Evolutionary conservation across 2,329 filamentous ascomycete species (phyloP).

Genomic region (Coniella vitis): DNA sequence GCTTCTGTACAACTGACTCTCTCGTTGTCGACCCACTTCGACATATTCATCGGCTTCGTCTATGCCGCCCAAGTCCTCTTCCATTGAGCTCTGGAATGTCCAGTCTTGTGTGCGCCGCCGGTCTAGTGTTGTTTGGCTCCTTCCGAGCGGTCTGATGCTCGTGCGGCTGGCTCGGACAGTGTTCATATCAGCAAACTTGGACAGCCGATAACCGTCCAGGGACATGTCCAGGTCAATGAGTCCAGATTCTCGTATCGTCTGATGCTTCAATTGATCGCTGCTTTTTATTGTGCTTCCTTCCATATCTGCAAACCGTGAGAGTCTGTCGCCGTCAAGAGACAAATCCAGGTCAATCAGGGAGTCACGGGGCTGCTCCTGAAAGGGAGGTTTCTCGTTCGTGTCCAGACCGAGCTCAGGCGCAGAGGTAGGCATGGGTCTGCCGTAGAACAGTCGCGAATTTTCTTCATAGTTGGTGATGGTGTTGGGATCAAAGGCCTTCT

Average conservation of each 20-base stretch:
- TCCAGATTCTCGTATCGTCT: conserved; percentile 15
- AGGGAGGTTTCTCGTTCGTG: background rate
- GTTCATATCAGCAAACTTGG: conserved; percentile 54
- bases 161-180: conserved; percentile 46
- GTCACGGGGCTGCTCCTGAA: conserved; percentile 32
- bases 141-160: conserved; percentile 42
- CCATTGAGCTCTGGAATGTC: conserved; percentile 8
- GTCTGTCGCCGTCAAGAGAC: conserved; percentile 48
- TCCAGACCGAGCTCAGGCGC: conserved; percentile 11
- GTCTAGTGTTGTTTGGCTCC: conserved; percentile 36
- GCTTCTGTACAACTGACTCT: conserved; percentile 14
- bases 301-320: conserved; percentile 54
- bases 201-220: conserved; percentile 47
- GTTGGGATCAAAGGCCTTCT: conserved; percentile 61
- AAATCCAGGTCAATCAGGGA: conserved; percentile 41
- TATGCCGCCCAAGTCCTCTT: background rate
- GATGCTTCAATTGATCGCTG: background rate
- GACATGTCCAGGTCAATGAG: conserved; percentile 59
- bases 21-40: conserved; percentile 7
- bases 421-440: conserved; percentile 26
- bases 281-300: conserved; percentile 24
- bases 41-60: background rate
- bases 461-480: conserved; percentile 59
- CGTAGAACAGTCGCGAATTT: conserved; percentile 56
- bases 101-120: conserved; percentile 16